Evolutionary conservation across 495 filamentous ascomycete genomes (phyloP), one percentile per base, ranked within the genome.

Genomic region (Thermothielavioides terrestris): DNA sequence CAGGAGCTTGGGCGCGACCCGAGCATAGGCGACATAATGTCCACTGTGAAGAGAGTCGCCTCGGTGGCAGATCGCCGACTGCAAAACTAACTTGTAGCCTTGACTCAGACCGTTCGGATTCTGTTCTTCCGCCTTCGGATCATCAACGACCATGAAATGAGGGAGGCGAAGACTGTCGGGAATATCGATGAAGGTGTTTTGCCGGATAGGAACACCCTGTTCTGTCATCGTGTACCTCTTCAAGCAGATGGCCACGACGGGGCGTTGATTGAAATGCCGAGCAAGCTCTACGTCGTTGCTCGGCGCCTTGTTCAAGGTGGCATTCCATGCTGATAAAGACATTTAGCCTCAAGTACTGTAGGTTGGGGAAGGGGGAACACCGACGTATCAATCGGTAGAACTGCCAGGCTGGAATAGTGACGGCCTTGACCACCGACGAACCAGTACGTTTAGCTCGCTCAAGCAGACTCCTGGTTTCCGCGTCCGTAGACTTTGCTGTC

Each of bases 401-500:
- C 58, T 95, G 92, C 91, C 91, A 98, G 11, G 92, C 92, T 11
- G 91, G 92, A 76, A 98, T 94, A 62, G 91, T 80, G 12, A 96
- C 84, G 60, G 92, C 88, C 62, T 86, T 92, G 30, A 84, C 74
- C 27, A 85, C 72, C 46, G 52, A 74, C 27, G 68, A 77, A 9
- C 68, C 69, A 34, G 66, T 73, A 21, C 63, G 65, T 41, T 61
- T 67, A 3, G 65, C 68, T 46, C 63, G 66, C 38, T 68, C 61
- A 9, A 68, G 56, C 17, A 75, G 43, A 14, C 61, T 60, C 23
- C 59, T 52, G 14, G 56, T 64, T n/a, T 76, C 70, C 1, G 66
- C 45, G 31, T 69, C 72, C 1, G 20, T 10, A 3, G 45, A 21
- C 22, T 31, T 25, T 8, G 14, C 43, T 2, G 61, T 42, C 0